Base-by-base conservation (phyloP, 2,329 filamentous ascomycete species). In the Coleophoma crateriformis region DNA sequence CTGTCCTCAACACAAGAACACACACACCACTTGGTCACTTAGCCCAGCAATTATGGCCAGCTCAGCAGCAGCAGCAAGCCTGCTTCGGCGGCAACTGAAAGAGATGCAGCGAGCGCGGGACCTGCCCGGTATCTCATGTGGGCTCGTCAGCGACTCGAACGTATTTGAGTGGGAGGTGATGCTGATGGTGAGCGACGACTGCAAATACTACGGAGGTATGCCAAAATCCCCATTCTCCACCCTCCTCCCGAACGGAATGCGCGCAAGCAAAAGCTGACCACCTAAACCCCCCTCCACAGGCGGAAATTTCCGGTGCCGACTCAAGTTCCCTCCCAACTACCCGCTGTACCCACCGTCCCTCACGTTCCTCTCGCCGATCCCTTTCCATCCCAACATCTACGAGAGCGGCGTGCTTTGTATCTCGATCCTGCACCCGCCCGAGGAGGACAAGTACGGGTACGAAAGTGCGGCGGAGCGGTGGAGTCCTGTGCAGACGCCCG, bases 111-210 rank as follows among this genome's bases (percentile, higher is more conserved):
- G 79, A 20, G 85, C 89, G 67, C 92, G 90, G 66, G 90, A 96
- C 68, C 87, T 97, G 43, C 90, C 90, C 0, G 94, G 92, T 47
- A 96, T 97, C 64, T 96, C 90, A 54, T 95, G 90, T 62, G 94
- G 94, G 0, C 75, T 99, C 40, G 84, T 91, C 47, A 84, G 85
- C 62, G 88, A 87, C 67, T 33, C 41, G 41, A 95, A 95, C 66
- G 84, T 97, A 10, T 96, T 96, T 58, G 88, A 95, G 73, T 99
- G 94, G 94, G 91, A 97, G 69, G 90, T 97, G 17, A 96, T 96
- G 88, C 82, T 99, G 53, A 97, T 99, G 92, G 92, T 97, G 58
- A 90, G 83, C 54, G 91, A 96, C 61, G 90, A 95, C 15, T 91
- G 88, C 71, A 92, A 91, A 71, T 88, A 88, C 69, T 96, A 96